Percentiles rank a stretch among this genome's conserved stretches.
phyloP scores from a whole-genome alignment of 2,329 filamentous ascomycete species.

The Trematosphaeria pertusa region DNA sequence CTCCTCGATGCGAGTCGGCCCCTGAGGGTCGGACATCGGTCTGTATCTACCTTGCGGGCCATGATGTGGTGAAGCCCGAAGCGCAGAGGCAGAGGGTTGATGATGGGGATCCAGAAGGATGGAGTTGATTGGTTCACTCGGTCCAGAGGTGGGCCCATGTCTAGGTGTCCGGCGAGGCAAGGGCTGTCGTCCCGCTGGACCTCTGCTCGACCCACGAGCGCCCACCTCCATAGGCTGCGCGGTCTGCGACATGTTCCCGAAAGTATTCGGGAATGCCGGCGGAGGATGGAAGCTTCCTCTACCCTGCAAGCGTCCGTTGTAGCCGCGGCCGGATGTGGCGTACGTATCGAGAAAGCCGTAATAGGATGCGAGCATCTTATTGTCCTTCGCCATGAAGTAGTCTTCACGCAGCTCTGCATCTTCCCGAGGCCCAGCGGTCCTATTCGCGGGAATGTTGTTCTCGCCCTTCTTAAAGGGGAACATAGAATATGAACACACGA shows the following conservation, averaged over 20 bases:
- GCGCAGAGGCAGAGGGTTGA: constrained; percentile 64
- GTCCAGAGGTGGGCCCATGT: constrained; percentile 21
- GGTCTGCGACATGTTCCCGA: constrained; percentile 45
- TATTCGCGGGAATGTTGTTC: constrained; percentile 56
- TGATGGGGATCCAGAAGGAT: constrained; percentile 78
- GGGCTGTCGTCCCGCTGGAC: constrained; percentile 29
- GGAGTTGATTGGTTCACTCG: constrained; percentile 71
- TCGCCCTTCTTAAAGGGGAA: constrained; percentile 93
- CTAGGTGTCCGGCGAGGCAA: constrained; percentile 34
- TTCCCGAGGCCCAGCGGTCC: constrained; percentile 46
- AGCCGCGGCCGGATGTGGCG: constrained; percentile 37
- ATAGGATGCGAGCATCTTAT: constrained; percentile 98
- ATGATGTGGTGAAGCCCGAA: constrained; percentile 55
- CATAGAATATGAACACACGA: constrained; percentile 96
- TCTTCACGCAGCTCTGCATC: constrained; percentile 76
- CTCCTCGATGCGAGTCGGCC: constrained; percentile 49
- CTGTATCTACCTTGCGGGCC: constrained; percentile 57
- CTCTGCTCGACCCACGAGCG: constrained; percentile 35
- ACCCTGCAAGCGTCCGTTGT: constrained; percentile 52
- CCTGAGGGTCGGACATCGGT: constrained; percentile 30
- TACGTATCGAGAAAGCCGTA: constrained; percentile 96
- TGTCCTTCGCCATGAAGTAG: constrained; percentile 93
- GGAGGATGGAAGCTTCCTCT: constrained; percentile 73
- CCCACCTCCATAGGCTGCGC: constrained; percentile 61
- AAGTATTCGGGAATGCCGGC: constrained; percentile 74